phyloP scores from a whole-genome alignment of 1,284 basidiomycete species.

The Ganoderma lingzhi region DNA sequence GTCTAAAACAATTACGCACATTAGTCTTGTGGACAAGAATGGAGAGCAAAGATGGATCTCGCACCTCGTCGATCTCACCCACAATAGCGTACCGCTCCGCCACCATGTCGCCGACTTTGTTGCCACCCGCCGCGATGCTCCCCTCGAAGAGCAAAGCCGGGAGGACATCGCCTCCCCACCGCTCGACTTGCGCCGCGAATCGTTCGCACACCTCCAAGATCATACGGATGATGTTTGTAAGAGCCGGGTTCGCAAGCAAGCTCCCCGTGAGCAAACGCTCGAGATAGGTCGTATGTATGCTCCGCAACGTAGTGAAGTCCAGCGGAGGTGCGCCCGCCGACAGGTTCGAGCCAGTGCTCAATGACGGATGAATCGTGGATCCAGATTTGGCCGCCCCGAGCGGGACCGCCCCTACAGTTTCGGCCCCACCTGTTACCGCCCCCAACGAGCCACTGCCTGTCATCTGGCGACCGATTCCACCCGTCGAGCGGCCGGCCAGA shows the following conservation, averaged over 20 bases:
- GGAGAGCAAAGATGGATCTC: conserved; percentile 10
- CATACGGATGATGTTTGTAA: conserved; percentile 71
- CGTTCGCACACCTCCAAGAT: conserved; percentile 86
- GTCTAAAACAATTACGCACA: conserved; percentile 48
- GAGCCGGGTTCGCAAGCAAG: conserved; percentile 72
- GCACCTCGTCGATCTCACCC: conserved; percentile 78
- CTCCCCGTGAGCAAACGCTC: conserved; percentile 84
- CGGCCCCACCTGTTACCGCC: neutral
- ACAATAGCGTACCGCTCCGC: conserved; percentile 72
- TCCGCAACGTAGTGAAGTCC: conserved; percentile 87
- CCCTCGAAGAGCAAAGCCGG: conserved; percentile 86
- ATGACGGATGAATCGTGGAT: conserved; percentile 32
- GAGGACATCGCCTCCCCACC: conserved; percentile 93
- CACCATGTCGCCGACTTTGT: conserved; percentile 73
- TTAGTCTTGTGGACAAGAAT: conserved; percentile 7
- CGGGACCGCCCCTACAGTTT: conserved; percentile 6
- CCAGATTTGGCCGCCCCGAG: conserved; percentile 27
- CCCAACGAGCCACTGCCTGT: conserved; percentile 30
- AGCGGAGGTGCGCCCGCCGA: conserved; percentile 49
- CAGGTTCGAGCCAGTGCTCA: conserved; percentile 34
- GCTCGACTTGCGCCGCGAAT: conserved; percentile 84
- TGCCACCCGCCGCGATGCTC: conserved; percentile 57
- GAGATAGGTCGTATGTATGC: conserved; percentile 83
- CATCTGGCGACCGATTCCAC: conserved; percentile 31
- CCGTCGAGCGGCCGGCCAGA: conserved; percentile 43